Evolutionary conservation across 176 grass and related monocot genomes (phyloP), one percentile per base, ranked within the genome.

Genomic region (Stipa capillata): DNA sequence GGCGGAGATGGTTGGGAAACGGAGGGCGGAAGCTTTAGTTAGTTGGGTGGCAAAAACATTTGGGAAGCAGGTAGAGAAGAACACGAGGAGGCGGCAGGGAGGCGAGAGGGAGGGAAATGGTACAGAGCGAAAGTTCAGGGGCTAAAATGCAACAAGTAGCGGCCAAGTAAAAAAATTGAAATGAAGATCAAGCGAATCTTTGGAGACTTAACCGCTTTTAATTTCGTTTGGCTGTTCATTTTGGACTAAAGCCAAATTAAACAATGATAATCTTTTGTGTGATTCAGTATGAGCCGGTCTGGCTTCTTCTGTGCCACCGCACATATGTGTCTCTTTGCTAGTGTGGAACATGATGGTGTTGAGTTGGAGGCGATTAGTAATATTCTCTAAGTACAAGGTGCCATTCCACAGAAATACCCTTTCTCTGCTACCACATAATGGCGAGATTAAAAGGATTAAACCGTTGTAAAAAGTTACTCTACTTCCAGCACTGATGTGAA

Each of bases 11-110:
- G 51, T n/a, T n/a, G n/a, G n/a, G 9, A 60, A 32, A 61, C 61
- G 42, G 32, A 37, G 15, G 76, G 52, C 34, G 81, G 78, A 21
- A 50, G 29, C 23, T 43, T 70, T 48, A 0, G 25, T 69, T 55
- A 78, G 25, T 76, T 27, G 65, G 79, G 79, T 81, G 87, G 77
- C 82, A 74, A n/a, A n/a, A n/a, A 48, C 76, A 75, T 79, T 76
- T 4, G 65, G 77, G n/a, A n/a, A 41, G 55, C 72, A 40, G 65
- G 65, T 51, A 57, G 74, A 63, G 47, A 75, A 44, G 35, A 3
- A 21, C 42, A 81, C 52, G 37, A 51, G 7, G 23, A n/a, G 51
- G 40, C 77, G 58, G 31, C 24, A 35, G 29, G n/a, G 32, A 70
- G 33, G 85, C 62, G 72, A 20, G 39, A 33, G 24, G 55, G 15